Conservation (phyloP, 2,329 filamentous ascomycete genomes). For the Colletotrichum viniferum region DNA sequence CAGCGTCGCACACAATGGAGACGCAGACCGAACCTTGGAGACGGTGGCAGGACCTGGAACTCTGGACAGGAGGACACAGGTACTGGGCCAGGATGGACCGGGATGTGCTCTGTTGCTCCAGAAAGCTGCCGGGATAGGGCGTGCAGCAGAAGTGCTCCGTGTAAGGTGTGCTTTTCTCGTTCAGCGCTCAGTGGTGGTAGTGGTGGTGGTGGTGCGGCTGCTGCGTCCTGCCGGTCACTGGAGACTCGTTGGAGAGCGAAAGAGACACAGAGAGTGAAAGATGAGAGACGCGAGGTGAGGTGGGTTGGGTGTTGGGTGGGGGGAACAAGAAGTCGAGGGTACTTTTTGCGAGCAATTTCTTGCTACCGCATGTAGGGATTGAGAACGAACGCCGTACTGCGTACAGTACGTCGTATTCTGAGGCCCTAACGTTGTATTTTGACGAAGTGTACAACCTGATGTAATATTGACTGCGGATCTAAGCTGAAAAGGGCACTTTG, state of each 20-base stretch:
- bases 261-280: neutral
- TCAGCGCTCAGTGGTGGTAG: neutral
- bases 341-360: neutral
- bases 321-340: neutral
- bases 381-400: too few relatives aligned
- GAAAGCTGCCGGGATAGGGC: neutral
- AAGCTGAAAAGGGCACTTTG: too few relatives aligned
- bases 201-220: neutral
- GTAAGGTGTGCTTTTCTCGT: neutral
- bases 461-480: too few relatives aligned
- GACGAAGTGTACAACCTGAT: too few relatives aligned
- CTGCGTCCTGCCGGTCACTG: neutral
- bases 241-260: neutral
- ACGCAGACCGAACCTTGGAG: conserved; percentile 1
- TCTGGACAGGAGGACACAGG: neutral
- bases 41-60: neutral
- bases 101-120: conserved; percentile 10
- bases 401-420: too few relatives aligned
- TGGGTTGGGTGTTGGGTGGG: neutral
- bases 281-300: neutral
- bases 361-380: neutral
- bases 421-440: too few relatives aligned
- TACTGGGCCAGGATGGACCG: neutral
- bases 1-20: conserved; percentile 13
- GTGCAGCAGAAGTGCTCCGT: conserved; percentile 7